Evolutionary conservation across 176 grass and related monocot species (phyloP).

Genomic region (Triticum timopheevii): DNA sequence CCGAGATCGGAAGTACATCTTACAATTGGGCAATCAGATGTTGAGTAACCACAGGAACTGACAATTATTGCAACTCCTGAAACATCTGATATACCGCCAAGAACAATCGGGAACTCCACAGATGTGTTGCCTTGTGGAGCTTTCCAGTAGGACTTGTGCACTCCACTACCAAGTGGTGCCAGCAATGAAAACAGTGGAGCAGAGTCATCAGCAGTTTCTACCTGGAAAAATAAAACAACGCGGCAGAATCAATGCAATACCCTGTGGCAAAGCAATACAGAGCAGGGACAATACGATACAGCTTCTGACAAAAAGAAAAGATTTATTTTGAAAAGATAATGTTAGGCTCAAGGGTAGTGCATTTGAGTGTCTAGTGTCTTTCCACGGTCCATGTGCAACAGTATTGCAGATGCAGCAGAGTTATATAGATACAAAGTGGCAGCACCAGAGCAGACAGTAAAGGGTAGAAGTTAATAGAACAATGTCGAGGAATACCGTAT

Average conservation of each 20-base stretch:
- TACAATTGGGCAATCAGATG: slow-evolving; percentile 85
- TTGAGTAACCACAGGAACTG: slow-evolving; percentile 88
- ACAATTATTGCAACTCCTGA: slow-evolving; percentile 79
- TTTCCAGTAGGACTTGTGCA: slow-evolving; percentile 78
- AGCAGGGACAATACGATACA: slow-evolving; percentile 9
- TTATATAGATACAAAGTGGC: slow-evolving; percentile 6
- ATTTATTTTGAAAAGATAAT: not conserved
- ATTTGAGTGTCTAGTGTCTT: slow-evolving; percentile 29
- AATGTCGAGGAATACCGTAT: slow-evolving; percentile 59
- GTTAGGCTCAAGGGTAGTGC: not conserved
- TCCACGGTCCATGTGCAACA: slow-evolving; percentile 4
- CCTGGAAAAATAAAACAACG: slow-evolving; percentile 48
- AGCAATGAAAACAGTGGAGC: slow-evolving; percentile 81
- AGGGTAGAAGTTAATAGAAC: slow-evolving; percentile 22
- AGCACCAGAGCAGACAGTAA: slow-evolving; percentile 10
- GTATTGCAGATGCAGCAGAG: not conserved
- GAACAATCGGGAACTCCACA: slow-evolving; percentile 88
- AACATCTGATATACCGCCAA: slow-evolving; percentile 93
- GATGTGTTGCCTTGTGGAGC: slow-evolving; percentile 55
- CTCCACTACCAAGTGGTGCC: slow-evolving; percentile 76
- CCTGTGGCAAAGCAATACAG: slow-evolving; percentile 13
- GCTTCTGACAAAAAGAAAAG: slow-evolving; percentile 9
- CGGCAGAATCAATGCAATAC: slow-evolving; percentile 21
- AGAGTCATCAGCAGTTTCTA: slow-evolving; percentile 65
- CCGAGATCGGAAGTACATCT: slow-evolving; percentile 37